phyloP scores from a whole-genome alignment of 768 basidiomycete species.

The Epithele typhae region DNA sequence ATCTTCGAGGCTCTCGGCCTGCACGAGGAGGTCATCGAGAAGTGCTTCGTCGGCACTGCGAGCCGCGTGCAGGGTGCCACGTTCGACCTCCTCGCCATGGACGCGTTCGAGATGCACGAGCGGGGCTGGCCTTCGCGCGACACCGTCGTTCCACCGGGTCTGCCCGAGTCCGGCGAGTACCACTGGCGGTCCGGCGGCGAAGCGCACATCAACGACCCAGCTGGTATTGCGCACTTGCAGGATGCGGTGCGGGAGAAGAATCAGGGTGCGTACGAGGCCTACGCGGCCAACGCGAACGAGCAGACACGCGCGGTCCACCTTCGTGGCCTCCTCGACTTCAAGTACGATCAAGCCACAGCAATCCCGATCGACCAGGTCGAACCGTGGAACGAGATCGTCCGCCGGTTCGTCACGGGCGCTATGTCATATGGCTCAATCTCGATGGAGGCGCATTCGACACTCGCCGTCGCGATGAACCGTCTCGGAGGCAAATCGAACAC shows the following conservation, averaged over 20 bases:
- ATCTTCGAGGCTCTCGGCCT: conserved; percentile 97
- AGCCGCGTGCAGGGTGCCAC: conserved; percentile 96
- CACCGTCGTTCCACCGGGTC: conserved; percentile 84
- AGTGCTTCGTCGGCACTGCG: conserved; percentile 91
- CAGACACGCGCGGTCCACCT: conserved; percentile 84
- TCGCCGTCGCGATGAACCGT: conserved; percentile 98
- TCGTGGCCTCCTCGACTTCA: conserved; percentile 93
- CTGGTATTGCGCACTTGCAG: conserved; percentile 89
- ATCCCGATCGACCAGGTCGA: conserved; percentile 99
- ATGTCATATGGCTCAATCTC: conserved; percentile 99
- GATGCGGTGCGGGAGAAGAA: conserved; percentile 98
- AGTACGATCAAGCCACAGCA: conserved; percentile 71
- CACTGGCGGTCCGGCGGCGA: conserved; percentile 99
- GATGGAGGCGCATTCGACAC: conserved; percentile 97
- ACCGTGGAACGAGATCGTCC: conserved; percentile 99
- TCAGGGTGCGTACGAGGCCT: conserved; percentile 85
- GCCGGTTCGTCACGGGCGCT: conserved; percentile 95
- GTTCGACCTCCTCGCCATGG: conserved; percentile 95
- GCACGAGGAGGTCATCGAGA: conserved; percentile 86
- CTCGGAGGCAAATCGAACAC: conserved; percentile 99
- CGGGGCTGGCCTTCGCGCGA: conserved; percentile 96
- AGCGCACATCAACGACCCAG: conserved; percentile 95
- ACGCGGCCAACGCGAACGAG: conserved; percentile 84
- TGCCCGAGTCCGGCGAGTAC: conserved; percentile 97
- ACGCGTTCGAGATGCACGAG: conserved; percentile 97